Base-by-base conservation (phyloP, 2,329 filamentous ascomycete genomes). In the Shiraia bambusicola region DNA sequence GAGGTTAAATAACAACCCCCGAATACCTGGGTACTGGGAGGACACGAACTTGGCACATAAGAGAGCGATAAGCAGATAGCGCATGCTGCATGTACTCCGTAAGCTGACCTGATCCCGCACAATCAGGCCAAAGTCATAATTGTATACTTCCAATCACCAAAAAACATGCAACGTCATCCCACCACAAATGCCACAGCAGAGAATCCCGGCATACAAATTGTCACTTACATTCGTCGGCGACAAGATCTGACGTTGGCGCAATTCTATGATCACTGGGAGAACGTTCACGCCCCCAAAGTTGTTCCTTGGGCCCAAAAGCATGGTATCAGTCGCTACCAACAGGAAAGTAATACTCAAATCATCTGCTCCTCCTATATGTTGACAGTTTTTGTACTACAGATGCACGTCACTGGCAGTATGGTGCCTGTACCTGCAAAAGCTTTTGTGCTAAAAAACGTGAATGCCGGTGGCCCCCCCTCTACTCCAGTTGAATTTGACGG, bases 251-350 rank as follows among this genome's bases (percentile, higher is more conserved):
- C 58, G 6, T 56, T 40, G 14, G 60, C 51, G 9, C 47, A 66
- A 34, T 67, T 69, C 51, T 67, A 67, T 56, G 42, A 60, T 32
- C 64, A 66, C 48, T 69, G 65, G 65, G 58, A 63, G 37, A 49
- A 61, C 10, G 45, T 63, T 5, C 65, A 69, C 42, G 64, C 52
- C 3, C 56, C 58, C 3, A 63, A 68, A 24, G 63, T 67, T 11
- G 53, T 53, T 37, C 60, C 66, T 0, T 69, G 65, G 66, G 60
- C 60, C 9, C 42, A 59, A 43, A 65, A 66, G 47, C 58, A 68
- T 42, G 63, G 63, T 3, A 56, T 69, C 27, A 34, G 53, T 17
- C 58, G 56, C 9, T 69, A 69, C 45, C 59, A 64, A 9, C 66
- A 69, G 56, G 59, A 65, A 44, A 15, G 26, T 11, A 14, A 22